Conservation (phyloP, 345 rosid species). For the Abelmoschus esculentus region DNA sequence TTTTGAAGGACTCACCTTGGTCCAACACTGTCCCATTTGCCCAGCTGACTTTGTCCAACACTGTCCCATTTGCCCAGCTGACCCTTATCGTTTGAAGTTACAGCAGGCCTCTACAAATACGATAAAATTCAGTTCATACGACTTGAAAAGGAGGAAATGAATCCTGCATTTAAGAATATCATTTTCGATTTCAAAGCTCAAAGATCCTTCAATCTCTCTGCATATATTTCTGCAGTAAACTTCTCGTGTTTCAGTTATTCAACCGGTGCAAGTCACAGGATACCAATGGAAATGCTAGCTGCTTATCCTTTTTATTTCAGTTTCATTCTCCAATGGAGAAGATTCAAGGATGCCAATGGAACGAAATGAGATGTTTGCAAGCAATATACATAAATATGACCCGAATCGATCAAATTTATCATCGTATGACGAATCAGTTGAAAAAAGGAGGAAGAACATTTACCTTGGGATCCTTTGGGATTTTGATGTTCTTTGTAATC, state of each 20-base stretch:
- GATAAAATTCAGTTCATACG: not conserved
- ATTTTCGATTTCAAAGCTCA: not conserved
- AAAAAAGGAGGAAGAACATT: too few relatives aligned
- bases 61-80: not conserved
- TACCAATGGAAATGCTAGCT: too few relatives aligned
- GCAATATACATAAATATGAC: not conserved
- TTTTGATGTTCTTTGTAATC: conserved; percentile 4
- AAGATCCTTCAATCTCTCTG: not conserved
- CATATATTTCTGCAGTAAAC: not conserved
- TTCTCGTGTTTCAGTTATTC: not conserved
- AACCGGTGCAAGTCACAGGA: not conserved
- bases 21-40: conserved; percentile 33
- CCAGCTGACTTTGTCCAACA: not conserved
- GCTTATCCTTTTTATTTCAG: too few relatives aligned
- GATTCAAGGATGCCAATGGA: too few relatives aligned
- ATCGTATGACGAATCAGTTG: not conserved
- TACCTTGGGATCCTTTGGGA: conserved; percentile 12
- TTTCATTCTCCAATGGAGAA: not conserved
- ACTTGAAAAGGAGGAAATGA: too few relatives aligned
- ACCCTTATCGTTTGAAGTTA: conserved; percentile 13
- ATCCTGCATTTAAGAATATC: not conserved
- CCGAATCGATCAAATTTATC: not conserved
- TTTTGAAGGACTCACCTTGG: conserved; percentile 25
- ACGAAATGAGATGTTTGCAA: too few relatives aligned
- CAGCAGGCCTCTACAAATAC: conserved; percentile 21